Conservation (phyloP, 768 basidiomycete genomes). For the Mycena epipterygia region DNA sequence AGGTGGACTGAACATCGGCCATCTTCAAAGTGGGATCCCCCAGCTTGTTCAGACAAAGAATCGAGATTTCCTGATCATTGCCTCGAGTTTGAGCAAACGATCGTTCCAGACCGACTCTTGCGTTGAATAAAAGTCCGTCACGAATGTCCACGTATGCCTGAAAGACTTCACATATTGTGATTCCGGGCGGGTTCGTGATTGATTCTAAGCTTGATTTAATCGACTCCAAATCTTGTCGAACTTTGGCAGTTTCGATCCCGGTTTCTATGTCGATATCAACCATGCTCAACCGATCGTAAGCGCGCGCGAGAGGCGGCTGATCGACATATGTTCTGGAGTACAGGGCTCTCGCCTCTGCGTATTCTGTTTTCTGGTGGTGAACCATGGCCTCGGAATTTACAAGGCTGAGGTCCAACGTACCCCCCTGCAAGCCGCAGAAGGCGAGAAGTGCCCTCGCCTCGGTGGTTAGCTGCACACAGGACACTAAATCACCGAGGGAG, state of each 20-base stretch:
- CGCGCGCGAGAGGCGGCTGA: slow-evolving; percentile 14
- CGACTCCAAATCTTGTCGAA: slow-evolving; percentile 4
- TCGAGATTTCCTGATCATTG: slow-evolving; percentile 26
- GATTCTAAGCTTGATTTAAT: slow-evolving; percentile 12
- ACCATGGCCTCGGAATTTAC: slow-evolving; percentile 20
- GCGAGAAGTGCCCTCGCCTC: slow-evolving; percentile 14
- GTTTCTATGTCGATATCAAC: slow-evolving; percentile 15
- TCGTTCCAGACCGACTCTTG: not conserved
- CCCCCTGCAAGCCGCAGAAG: slow-evolving; percentile 23
- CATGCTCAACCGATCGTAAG: slow-evolving; percentile 22
- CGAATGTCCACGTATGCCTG: slow-evolving; percentile 23
- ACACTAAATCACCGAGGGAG: slow-evolving; percentile 3
- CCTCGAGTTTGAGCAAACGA: slow-evolving; percentile 1
- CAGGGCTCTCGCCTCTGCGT: slow-evolving; percentile 16
- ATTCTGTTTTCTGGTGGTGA: slow-evolving; percentile 30
- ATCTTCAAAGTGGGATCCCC: not conserved
- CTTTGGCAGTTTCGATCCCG: not conserved
- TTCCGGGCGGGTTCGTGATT: slow-evolving; percentile 13
- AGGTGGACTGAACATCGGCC: not conserved
- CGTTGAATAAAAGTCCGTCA: not conserved
- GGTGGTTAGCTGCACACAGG: slow-evolving; percentile 3
- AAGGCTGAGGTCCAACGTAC: slow-evolving; percentile 1
- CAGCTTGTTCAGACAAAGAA: slow-evolving; percentile 20
- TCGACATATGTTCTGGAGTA: slow-evolving; percentile 9
- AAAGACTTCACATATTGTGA: slow-evolving; percentile 5